These are phyloP conservation scores for Emmonsiellopsis sp. DNA, from an alignment of 2,329 filamentous ascomycete genomes.

Conservation along the genomic window DNA sequence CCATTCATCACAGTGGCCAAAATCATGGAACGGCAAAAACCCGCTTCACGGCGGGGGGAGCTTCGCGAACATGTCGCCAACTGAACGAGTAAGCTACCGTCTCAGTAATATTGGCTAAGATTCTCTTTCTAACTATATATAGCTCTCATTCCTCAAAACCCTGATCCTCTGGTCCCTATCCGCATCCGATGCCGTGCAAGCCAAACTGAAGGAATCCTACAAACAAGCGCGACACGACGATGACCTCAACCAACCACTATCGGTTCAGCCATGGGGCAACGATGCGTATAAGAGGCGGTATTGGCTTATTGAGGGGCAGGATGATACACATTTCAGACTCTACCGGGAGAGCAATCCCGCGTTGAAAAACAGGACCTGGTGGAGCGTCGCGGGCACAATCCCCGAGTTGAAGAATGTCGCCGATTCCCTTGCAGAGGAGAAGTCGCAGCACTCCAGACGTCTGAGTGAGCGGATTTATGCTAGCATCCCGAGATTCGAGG, in stretches of 20 bases:
- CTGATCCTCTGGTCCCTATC: constrained; percentile 83
- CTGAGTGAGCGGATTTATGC: constrained; percentile 68
- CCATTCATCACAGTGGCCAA: constrained; percentile 82
- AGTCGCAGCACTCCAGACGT: constrained; percentile 68
- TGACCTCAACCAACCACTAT: constrained; percentile 73
- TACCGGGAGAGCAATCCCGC: constrained; percentile 85
- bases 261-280: constrained; percentile 81
- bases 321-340: constrained; percentile 87
- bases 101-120: background rate
- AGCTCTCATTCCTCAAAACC: constrained; percentile 76
- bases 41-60: constrained; percentile 71
- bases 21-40: constrained; percentile 71
- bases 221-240: constrained; percentile 75
- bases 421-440: constrained; percentile 70
- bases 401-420: constrained; percentile 71
- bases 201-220: constrained; percentile 77
- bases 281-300: constrained; percentile 89
- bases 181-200: constrained; percentile 74
- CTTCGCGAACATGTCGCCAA: constrained; percentile 74
- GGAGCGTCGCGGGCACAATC: constrained; percentile 83
- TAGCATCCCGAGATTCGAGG: constrained; percentile 83
- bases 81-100: constrained; percentile 60
- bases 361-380: constrained; percentile 72
- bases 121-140: constrained; percentile 8
- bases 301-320: constrained; percentile 84